Base-by-base conservation (phyloP, 768 basidiomycete genomes). In the Kwoniella newhampshirensis region DNA sequence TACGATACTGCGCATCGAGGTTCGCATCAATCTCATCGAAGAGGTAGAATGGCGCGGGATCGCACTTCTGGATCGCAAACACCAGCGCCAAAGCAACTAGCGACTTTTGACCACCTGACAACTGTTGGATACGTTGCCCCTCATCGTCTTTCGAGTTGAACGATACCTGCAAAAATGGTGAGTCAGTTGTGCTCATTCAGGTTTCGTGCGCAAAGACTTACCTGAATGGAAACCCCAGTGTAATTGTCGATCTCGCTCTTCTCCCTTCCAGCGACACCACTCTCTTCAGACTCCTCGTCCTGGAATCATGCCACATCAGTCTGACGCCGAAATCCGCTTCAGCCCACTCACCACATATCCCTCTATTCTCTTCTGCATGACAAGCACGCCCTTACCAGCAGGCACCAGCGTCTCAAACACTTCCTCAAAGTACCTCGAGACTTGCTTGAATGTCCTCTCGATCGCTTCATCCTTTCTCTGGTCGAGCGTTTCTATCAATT, bases 1-100 rank as follows among this genome's bases (percentile, higher is more conserved):
- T 96, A 25, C 94, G 89, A 60, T 97, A 96, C 78, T 98, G 92
- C 4, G 93, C 92, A 65, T 97, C 94, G 44, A 99, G 81, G 68
- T 97, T 97, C 51, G 96, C 96, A 70, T 99, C 96, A 71, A 99
- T 98, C 87, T 98, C 96, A 73, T 99, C 96, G 68, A 99, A 98
- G n/a, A 99, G 81, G 77, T 98, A 98, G 80, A 99, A 99, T 1
- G 96, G 96, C 0, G 96, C 94, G 1, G 96, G 96, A 70, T 99
- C 96, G 73, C 94, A 98, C 77, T 96, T 97, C 78, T 99, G 96
- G 64, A 98, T 98, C 15, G 94, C 91, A 70, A 99, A 98, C 23
- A 99, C 93, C 89, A 52, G 28, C 27, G 96, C 91, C 27, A 99
- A 84, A 0, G 96, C 96, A 11, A 98, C 96, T 6, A 99, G 81